Evolutionary conservation across 805 yeast species (phyloP).

Genomic region (Sungouiozyma intestinalis): DNA sequence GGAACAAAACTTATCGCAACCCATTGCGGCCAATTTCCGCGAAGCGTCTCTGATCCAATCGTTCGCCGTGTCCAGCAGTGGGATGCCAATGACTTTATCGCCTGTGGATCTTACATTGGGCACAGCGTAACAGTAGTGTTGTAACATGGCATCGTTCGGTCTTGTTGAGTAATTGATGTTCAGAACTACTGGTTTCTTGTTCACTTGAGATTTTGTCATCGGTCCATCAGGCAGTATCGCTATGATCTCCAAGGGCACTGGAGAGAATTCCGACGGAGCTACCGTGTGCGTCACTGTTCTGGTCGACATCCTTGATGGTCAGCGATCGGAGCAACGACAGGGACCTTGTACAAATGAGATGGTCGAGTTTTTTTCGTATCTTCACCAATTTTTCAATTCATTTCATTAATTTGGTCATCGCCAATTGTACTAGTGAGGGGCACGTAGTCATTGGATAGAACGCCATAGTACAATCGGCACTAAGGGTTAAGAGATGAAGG

Average conservation of each 20-base stretch:
- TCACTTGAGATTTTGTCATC: neutral
- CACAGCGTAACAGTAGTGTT: constrained; percentile 21
- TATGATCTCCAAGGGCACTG: neutral
- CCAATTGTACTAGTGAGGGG: neutral
- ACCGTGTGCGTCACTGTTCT: neutral
- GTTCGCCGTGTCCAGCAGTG: constrained; percentile 18
- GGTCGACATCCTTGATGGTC: neutral
- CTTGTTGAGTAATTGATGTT: constrained; percentile 6
- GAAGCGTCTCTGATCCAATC: constrained; percentile 23
- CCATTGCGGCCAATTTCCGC: constrained; percentile 19
- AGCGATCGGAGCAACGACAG: too few species aligned
- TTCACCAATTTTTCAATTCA: neutral
- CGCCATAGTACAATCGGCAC: neutral
- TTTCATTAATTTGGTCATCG: neutral
- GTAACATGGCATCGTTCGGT: constrained; percentile 4
- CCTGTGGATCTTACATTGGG: constrained; percentile 9
- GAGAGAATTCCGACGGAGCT: neutral
- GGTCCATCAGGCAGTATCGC: neutral
- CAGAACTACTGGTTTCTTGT: constrained; percentile 16
- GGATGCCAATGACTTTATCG: constrained; percentile 16
- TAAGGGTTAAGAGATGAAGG: constrained; percentile 23
- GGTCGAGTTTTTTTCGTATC: neutral
- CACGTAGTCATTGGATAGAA: neutral
- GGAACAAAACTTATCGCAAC: constrained; percentile 15
- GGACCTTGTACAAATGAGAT: too few species aligned